Evolutionary conservation across 129 eudicot genomes (phyloP), one percentile per base, ranked within the genome.

Genomic region (Erigeron canadensis): DNA sequence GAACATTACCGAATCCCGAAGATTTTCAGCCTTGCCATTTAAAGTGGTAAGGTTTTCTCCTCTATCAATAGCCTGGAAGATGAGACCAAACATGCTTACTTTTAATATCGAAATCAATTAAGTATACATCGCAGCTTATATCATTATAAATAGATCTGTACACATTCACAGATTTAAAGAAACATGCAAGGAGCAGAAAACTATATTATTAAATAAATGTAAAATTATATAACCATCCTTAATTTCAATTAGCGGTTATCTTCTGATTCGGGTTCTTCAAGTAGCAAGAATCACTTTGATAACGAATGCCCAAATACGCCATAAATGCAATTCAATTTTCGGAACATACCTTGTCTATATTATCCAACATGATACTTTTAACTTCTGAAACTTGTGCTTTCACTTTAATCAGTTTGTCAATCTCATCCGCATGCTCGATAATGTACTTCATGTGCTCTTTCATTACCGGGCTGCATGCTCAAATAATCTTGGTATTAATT

Each of bases 371-470:
- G 43, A 92, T 79, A 66, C 84, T 86, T 77, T 92, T 86, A 77
- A 92, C 98, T 85, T 92, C 89, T n/a, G 96, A 89, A 78, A 92
- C 96, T 81, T 92, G 98, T 54, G 96, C 96, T 74, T 92, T 86
- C 86, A 92, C 96, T 81, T 92, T 92, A 55, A 89, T 63, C 54
- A 92, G 81, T 63, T 92, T 92, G 46, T 88, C 98, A 74, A 92
- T 92, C 91, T 92, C 98, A 22, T 92, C 96, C 0, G 98, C 96
- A 76, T 92, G 98, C 79, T 92, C 98, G 66, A 88, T 81, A 44
- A 89, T 89, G 47, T 89, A 92, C 66, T 89, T 86, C 95, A 92
- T 89, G 65, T 92, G 98, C 69, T 92, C 95, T 81, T 92, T 92
- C 87, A 92, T 92, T 22, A 92, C 51, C 10, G 89, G 96, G 10